A percentile compares a stretch with the other conserved stretches of the same genome.
Evolutionary conservation across 768 basidiomycete species (phyloP).

Genomic region (Collybia mongolica): DNA sequence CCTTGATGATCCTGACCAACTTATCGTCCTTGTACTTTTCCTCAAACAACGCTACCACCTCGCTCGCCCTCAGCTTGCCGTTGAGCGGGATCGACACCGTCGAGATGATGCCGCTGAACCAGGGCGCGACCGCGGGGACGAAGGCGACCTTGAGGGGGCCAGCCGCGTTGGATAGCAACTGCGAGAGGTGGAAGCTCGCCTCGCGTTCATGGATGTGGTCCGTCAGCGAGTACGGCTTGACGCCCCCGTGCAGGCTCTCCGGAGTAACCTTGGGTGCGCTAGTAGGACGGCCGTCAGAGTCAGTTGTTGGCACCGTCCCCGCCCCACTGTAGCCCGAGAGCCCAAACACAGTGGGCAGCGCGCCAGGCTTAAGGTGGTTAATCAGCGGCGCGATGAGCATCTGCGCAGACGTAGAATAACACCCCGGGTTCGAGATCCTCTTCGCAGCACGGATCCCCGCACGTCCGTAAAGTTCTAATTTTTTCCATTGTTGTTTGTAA

Average conservation of each 20-base stretch:
- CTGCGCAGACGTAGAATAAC: constrained; percentile 93
- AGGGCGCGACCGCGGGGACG: constrained; percentile 83
- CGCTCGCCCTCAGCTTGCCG: constrained; percentile 62
- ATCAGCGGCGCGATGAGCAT: constrained; percentile 89
- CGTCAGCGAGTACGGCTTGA: constrained; percentile 87
- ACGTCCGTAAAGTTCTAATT: constrained; percentile 87
- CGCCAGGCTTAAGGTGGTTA: constrained; percentile 56
- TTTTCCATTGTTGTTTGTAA: constrained; percentile 1
- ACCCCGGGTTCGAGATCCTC: constrained; percentile 95
- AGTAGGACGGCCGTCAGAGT: constrained; percentile 65
- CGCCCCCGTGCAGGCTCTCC: constrained; percentile 69
- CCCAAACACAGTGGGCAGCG: constrained; percentile 85
- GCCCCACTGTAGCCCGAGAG: constrained; percentile 95
- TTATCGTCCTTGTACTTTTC: constrained; percentile 74
- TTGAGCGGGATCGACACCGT: constrained; percentile 81
- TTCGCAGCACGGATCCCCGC: constrained; percentile 64
- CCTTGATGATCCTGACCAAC: constrained; percentile 66
- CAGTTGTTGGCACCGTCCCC: constrained; percentile 76
- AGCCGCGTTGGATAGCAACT: constrained; percentile 39
- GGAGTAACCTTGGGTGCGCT: constrained; percentile 82
- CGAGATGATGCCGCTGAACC: constrained; percentile 96
- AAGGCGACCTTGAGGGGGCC: constrained; percentile 67
- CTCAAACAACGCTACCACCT: constrained; percentile 73
- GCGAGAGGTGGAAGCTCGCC: constrained; percentile 79
- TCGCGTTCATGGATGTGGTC: constrained; percentile 99